Percentiles rank a stretch among this genome's conserved stretches.
These are phyloP conservation scores for Ceratobasidium sp. DNA, from an alignment of 1,284 basidiomycete genomes.

Conservation along the genomic window DNA sequence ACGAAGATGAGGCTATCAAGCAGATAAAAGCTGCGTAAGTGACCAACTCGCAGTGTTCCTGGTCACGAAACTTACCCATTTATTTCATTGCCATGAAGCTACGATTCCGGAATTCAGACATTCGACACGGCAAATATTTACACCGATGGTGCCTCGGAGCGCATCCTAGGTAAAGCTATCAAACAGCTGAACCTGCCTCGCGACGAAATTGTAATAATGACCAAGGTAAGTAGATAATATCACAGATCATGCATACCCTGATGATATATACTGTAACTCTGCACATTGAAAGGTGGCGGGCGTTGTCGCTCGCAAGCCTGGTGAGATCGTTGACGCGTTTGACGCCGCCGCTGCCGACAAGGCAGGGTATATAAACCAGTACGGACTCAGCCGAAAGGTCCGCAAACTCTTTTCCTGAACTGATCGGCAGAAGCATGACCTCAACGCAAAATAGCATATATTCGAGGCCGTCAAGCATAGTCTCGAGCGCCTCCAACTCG, in stretches of 20 bases:
- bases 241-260: no score
- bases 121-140: conserved; percentile 58
- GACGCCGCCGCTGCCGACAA: conserved; percentile 3
- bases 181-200: conserved; percentile 41
- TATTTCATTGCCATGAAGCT: conserved; percentile 28
- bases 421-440: neutral
- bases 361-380: conserved; percentile 49
- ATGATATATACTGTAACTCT: no score
- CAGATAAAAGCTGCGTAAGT: neutral
- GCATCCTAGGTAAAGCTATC: conserved; percentile 45
- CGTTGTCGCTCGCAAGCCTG: neutral
- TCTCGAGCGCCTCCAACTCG: conserved; percentile 39
- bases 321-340: neutral
- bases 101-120: conserved; percentile 57
- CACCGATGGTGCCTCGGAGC: conserved; percentile 39
- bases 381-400: conserved; percentile 49
- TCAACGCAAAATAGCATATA: conserved; percentile 41
- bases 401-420: conserved; percentile 23
- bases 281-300: neutral
- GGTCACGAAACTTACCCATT: neutral
- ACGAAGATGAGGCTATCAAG: neutral
- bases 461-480: conserved; percentile 41
- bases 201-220: conserved; percentile 42
- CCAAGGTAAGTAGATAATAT: conserved; percentile 43
- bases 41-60: no score